Conservation (phyloP, 2,329 filamentous ascomycete species). For the Passalora sequoiae region DNA sequence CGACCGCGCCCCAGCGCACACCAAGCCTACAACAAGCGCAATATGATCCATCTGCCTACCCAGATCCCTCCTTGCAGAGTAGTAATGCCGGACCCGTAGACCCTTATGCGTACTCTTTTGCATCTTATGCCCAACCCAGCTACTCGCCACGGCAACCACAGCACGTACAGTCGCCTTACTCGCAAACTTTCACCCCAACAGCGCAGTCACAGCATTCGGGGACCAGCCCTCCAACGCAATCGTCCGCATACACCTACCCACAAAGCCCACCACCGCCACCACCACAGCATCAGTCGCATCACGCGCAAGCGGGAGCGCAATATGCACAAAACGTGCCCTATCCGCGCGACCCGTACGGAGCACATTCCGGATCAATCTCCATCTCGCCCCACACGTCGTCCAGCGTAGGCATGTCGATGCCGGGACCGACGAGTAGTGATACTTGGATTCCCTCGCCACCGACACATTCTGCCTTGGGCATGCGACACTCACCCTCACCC, state of each 20-base stretch:
- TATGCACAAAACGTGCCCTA: slow-evolving; percentile 20
- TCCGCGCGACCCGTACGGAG: slow-evolving; percentile 19
- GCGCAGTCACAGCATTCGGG: slow-evolving; percentile 16
- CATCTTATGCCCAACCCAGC: slow-evolving; percentile 15
- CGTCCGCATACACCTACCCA: slow-evolving; percentile 14
- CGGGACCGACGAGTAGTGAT: slow-evolving; percentile 13
- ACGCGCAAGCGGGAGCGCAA: slow-evolving; percentile 1
- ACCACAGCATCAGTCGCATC: slow-evolving; percentile 3
- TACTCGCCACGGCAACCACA: slow-evolving; percentile 18
- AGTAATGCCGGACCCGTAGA: slow-evolving; percentile 27
- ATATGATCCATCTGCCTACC: slow-evolving; percentile 26
- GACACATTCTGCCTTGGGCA: slow-evolving; percentile 18
- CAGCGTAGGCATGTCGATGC: slow-evolving; percentile 12
- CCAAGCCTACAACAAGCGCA: slow-evolving; percentile 18
- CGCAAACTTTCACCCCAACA: slow-evolving; percentile 18
- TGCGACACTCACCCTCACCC: slow-evolving; percentile 27
- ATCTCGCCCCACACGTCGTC: slow-evolving; percentile 1
- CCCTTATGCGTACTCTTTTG: slow-evolving; percentile 27
- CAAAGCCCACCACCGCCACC: slow-evolving; percentile 24
- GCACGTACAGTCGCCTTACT: slow-evolving; percentile 17
- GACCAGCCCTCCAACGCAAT: slow-evolving; percentile 25
- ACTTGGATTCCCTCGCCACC: slow-evolving; percentile 29
- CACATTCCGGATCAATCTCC: slow-evolving; percentile 20
- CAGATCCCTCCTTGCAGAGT: slow-evolving; percentile 20
- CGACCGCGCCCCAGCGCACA: slow-evolving; percentile 29